A percentile compares a stretch with the other conserved stretches of the same genome.
These are phyloP conservation scores for Canavalia gladiata DNA, from an alignment of 306 rosid species.

Conservation along the genomic window DNA sequence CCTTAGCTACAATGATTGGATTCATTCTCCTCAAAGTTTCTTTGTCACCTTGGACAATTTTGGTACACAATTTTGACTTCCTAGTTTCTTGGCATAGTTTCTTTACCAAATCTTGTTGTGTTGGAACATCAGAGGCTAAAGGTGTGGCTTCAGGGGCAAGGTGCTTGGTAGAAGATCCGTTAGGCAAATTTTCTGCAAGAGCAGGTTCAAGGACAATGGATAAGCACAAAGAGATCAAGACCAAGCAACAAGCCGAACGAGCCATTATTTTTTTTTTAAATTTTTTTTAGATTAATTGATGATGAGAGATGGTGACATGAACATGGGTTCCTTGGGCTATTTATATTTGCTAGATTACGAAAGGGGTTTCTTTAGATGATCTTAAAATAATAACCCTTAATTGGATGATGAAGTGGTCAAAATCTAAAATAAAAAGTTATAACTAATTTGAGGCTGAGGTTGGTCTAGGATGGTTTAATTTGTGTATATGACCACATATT, in stretches of 20 bases:
- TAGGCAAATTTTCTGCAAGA: too few species aligned
- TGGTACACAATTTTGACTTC: too few species aligned
- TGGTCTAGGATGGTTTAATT: too few species aligned
- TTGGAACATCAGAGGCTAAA: background rate
- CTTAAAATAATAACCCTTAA: too few species aligned
- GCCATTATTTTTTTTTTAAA: background rate
- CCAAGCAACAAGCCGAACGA: conserved; percentile 1
- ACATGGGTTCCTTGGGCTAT: background rate
- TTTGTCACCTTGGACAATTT: background rate
- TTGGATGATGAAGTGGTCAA: background rate
- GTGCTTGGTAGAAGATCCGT: background rate
- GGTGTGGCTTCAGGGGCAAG: background rate
- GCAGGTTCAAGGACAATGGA: too few species aligned
- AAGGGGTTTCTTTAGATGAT: too few species aligned
- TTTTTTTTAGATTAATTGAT: background rate
- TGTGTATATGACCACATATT: too few species aligned
- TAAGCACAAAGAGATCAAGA: conserved; percentile 3
- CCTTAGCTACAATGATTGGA: too few species aligned
- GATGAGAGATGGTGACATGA: background rate
- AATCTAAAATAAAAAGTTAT: background rate
- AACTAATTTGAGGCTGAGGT: background rate
- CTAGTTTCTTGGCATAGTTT: too few species aligned
- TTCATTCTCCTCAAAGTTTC: background rate
- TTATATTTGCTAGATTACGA: background rate
- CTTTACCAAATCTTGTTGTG: background rate